Evolutionary conservation across 2,329 filamentous ascomycete genomes (phyloP), one percentile per base, ranked within the genome.

Genomic region (Trichoderma breve): DNA sequence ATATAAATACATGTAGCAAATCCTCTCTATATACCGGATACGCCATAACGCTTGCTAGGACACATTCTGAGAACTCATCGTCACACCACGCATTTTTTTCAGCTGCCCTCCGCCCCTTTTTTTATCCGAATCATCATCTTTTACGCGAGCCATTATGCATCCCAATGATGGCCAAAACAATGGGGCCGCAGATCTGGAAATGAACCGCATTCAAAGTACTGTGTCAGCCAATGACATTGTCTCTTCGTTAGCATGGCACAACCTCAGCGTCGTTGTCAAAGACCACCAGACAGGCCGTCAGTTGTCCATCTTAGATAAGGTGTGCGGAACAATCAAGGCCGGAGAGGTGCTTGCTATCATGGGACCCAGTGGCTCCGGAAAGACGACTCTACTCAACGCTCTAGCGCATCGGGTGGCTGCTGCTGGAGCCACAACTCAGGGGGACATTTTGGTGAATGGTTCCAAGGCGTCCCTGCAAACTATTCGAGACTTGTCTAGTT

Each of bases 371-470:
- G 88, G 88, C 7, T 87, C 89, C 72, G 94, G 94, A 65, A 97
- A 97, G 80, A 96, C 94, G 0, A 97, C 93, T 0, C 86, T 97
- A 0, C 86, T 97, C 43, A 95, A 97, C 79, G 89, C 92, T 6
- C 88, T 97, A 18, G 93, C 94, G 18, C 18, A 34, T 34, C 28
- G 57, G n/a, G 57, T 60, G 30, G 57, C 57, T 21, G 57, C 57
- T 60, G 57, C 6, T 88, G 89, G 4, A 77, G 80, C 57, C 1
- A 78, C 80, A 0, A 79, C 77, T 86, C 6, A 84, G 84, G 21
- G 87, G 87, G 76, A 74, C 63, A 73, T 86, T 3, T 84, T 89
- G 3, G 84, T 86, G 32, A 94, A 96, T 79, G 92, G 92, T 36
- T 79, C 77, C 3, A 77, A 81, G 4, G 82, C 89, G 3, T 85